Evolutionary conservation across 2,329 filamentous ascomycete species (phyloP).

Genomic region (Calonectria fujianensis): DNA sequence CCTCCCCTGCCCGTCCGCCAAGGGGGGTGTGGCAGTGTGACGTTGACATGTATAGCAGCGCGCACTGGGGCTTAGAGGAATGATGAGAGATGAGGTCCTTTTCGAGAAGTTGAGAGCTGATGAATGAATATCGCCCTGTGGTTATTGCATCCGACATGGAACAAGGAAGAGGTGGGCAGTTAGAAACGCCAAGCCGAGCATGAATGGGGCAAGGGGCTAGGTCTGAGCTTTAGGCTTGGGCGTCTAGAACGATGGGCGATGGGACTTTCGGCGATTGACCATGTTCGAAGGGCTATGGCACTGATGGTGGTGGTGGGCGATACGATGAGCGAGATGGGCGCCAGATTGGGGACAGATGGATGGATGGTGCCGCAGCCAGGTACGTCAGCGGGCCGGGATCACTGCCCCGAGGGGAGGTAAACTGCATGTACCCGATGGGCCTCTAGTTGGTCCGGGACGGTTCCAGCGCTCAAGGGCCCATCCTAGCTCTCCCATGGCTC

Average conservation of each 20-base stretch:
- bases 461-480: conserved; percentile 32
- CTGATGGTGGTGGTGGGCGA: conserved; percentile 49
- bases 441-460: conserved; percentile 31
- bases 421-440: conserved; percentile 37
- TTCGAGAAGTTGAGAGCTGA: conserved; percentile 16
- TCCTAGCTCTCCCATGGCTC: conserved; percentile 31
- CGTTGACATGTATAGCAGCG: conserved; percentile 40
- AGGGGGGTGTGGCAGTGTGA: conserved; percentile 43
- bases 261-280: conserved; percentile 31
- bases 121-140: conserved; percentile 30
- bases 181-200: conserved; percentile 28
- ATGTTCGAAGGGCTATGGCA: conserved; percentile 33
- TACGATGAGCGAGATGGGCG: conserved; percentile 51
- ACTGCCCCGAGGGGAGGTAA: conserved; percentile 38
- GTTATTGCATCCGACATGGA: conserved; percentile 31
- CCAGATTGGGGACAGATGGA: conserved; percentile 51
- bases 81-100: conserved; percentile 22
- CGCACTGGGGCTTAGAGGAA: conserved; percentile 23
- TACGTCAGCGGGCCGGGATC: conserved; percentile 53
- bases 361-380: conserved; percentile 52
- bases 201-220: conserved; percentile 24
- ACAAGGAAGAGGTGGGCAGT: conserved; percentile 28
- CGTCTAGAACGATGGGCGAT: conserved; percentile 39
- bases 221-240: conserved; percentile 28
- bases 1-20: conserved; percentile 42